phyloP scores from a whole-genome alignment of 1,139 yeast genomes.

The Schwanniomyces etchellsii region DNA sequence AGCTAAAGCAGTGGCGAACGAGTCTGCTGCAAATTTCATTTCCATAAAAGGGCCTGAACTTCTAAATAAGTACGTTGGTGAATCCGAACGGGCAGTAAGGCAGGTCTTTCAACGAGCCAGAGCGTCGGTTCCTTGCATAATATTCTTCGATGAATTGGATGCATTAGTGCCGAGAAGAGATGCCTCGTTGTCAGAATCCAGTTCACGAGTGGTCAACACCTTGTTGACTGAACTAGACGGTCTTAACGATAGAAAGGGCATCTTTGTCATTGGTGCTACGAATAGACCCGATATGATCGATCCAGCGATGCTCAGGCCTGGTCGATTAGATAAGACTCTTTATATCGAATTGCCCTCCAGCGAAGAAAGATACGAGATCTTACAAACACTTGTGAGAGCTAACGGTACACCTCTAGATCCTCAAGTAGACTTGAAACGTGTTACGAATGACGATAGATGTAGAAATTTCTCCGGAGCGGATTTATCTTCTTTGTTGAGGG shows the following conservation, averaged over 20 bases:
- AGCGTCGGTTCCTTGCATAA: slow-evolving; percentile 92
- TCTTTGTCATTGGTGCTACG: slow-evolving; percentile 94
- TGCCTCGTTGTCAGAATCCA: slow-evolving; percentile 78
- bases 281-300: slow-evolving; percentile 98
- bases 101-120: slow-evolving; percentile 93
- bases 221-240: slow-evolving; percentile 93
- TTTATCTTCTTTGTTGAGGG: slow-evolving; percentile 83
- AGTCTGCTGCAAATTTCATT: slow-evolving; percentile 91
- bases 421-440: slow-evolving; percentile 51
- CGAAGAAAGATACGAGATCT: slow-evolving; percentile 72
- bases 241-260: slow-evolving; percentile 84
- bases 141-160: slow-evolving; percentile 93
- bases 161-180: slow-evolving; percentile 95
- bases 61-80: slow-evolving; percentile 93
- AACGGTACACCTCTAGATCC: slow-evolving; percentile 72
- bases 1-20: slow-evolving; percentile 97
- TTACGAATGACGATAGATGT: slow-evolving; percentile 76
- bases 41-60: slow-evolving; percentile 95
- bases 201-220: slow-evolving; percentile 92
- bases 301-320: slow-evolving; percentile 97
- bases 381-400: slow-evolving; percentile 65
- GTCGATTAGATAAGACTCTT: slow-evolving; percentile 87
- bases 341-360: slow-evolving; percentile 85
- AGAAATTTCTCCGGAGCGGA: slow-evolving; percentile 95
- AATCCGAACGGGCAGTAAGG: slow-evolving; percentile 89